Percentiles rank a stretch among this genome's conserved stretches.
phyloP scores from a whole-genome alignment of 257 asterid species.

The Solanum sejunctum region DNA sequence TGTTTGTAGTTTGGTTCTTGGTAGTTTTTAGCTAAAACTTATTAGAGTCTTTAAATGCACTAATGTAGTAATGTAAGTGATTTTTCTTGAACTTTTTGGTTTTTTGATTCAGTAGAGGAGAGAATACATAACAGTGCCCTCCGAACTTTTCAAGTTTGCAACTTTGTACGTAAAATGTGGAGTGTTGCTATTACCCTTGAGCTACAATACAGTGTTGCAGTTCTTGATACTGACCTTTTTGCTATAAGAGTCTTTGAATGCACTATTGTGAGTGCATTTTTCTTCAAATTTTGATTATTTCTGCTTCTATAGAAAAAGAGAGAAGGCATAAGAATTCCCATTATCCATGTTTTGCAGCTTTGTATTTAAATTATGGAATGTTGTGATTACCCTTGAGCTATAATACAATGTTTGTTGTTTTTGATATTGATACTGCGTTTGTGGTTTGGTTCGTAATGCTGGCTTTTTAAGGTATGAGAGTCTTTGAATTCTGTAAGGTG shows the following conservation, averaged over 20 bases:
- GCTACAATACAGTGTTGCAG: background rate
- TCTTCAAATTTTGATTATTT: background rate
- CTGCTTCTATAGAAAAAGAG: background rate
- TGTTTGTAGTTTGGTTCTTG: background rate
- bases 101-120: constrained; percentile 1
- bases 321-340: background rate
- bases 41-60: background rate
- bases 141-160: background rate
- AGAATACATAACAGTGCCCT: background rate
- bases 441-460: background rate
- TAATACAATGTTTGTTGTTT: background rate
- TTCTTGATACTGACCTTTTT: background rate
- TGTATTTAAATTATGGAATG: background rate
- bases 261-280: background rate
- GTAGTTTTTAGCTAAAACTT: no score
- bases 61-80: background rate
- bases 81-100: background rate
- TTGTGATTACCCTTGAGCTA: background rate
- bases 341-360: background rate
- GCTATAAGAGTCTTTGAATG: background rate
- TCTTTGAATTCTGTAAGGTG: background rate
- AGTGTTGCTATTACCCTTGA: background rate
- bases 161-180: background rate
- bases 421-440: background rate
- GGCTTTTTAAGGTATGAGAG: background rate